Conservation (phyloP, 192 early-diverging fungal genomes). For the Coemansia sp. region DNA sequence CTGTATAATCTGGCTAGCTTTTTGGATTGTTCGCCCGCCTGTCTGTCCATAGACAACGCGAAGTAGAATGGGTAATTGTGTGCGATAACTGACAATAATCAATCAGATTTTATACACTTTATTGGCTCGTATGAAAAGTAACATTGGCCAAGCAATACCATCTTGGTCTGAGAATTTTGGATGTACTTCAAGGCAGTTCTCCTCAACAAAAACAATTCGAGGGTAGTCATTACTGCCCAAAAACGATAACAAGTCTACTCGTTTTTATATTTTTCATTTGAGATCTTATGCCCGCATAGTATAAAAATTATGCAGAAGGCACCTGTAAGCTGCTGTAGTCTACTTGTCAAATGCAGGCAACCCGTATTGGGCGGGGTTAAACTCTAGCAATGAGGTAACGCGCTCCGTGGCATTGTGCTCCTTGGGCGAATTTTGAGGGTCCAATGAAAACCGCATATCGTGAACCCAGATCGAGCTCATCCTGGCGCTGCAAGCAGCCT, state of each 20-base stretch:
- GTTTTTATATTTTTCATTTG: no score
- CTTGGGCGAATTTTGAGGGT: slow-evolving; percentile 34
- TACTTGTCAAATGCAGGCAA: slow-evolving; percentile 55
- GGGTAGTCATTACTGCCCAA: neutral
- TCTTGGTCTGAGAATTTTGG: neutral
- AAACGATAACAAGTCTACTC: neutral
- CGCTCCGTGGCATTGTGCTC: slow-evolving; percentile 59
- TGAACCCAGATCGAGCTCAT: slow-evolving; percentile 91
- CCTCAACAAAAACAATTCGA: no score
- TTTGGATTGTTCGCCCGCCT: neutral
- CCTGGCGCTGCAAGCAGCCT: slow-evolving; percentile 75
- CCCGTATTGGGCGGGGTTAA: slow-evolving; percentile 65
- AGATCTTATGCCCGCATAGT: no score
- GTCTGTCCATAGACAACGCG: neutral
- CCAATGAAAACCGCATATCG: slow-evolving; percentile 62
- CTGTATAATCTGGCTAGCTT: neutral
- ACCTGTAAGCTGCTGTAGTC: neutral
- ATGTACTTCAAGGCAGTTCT: neutral
- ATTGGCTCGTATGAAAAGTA: neutral
- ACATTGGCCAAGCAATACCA: neutral
- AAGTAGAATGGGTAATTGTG: neutral
- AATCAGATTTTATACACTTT: neutral
- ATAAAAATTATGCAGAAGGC: neutral
- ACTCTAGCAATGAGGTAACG: slow-evolving; percentile 62
- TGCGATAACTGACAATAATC: no score